Conservation (phyloP, 768 basidiomycete genomes). For the Termitomyces sp. region DNA sequence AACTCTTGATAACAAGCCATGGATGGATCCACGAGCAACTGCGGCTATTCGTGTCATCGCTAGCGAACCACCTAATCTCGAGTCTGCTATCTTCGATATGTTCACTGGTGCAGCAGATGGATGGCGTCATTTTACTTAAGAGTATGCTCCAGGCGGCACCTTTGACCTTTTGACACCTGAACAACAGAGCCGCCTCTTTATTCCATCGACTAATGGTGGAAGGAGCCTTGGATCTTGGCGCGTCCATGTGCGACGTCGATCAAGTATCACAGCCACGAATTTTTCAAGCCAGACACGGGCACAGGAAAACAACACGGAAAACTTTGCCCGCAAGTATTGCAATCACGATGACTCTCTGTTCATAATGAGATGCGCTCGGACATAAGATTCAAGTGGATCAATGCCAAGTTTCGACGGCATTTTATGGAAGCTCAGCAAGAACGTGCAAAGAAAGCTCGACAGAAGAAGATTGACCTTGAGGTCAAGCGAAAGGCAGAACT, state of each 20-base stretch:
- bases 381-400: background rate
- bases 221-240: conserved; percentile 22
- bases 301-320: background rate
- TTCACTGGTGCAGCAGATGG: conserved; percentile 14
- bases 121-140: conserved; percentile 21
- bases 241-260: conserved; percentile 8
- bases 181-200: no score
- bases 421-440: background rate
- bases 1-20: conserved; percentile 22
- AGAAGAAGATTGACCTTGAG: background rate
- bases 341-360: background rate
- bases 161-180: conserved; percentile 20
- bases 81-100: conserved; percentile 14
- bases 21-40: conserved; percentile 16
- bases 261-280: background rate
- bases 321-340: background rate
- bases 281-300: background rate
- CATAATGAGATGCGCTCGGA: background rate
- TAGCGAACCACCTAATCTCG: conserved; percentile 12
- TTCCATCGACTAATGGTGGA: conserved; percentile 31
- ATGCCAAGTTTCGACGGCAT: background rate
- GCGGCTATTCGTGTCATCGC: conserved; percentile 11
- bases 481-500: background rate
- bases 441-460: background rate
- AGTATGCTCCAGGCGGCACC: conserved; percentile 25